Conservation (phyloP, 371 early-diverging fungal genomes). For the Mucor saturninus region DNA sequence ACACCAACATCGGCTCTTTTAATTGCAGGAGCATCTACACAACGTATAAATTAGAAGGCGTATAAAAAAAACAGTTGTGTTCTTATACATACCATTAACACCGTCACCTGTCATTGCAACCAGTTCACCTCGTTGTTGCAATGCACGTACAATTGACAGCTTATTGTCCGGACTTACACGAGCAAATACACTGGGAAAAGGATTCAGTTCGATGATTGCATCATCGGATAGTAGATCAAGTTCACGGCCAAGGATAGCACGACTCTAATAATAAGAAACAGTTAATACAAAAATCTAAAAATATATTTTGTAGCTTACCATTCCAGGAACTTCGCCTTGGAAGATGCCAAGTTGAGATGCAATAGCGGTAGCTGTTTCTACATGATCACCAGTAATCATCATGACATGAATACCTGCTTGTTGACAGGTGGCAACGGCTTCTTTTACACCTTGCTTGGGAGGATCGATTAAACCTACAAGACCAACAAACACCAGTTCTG, state of each 20-base stretch:
- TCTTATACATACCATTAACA: conserved; percentile 63
- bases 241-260: conserved; percentile 86
- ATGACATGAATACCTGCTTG: conserved; percentile 90
- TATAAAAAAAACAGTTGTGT: neutral
- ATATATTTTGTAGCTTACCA: conserved; percentile 30
- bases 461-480: conserved; percentile 94
- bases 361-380: conserved; percentile 88
- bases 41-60: neutral
- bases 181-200: conserved; percentile 94
- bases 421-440: conserved; percentile 84
- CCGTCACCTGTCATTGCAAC: conserved; percentile 91
- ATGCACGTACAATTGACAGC: conserved; percentile 90
- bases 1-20: conserved; percentile 92
- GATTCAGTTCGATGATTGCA: conserved; percentile 73
- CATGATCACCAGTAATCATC: conserved; percentile 95
- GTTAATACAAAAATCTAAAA: neutral
- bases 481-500: conserved; percentile 81
- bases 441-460: conserved; percentile 77
- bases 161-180: conserved; percentile 96
- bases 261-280: conserved; percentile 47
- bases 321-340: conserved; percentile 46
- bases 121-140: conserved; percentile 79
- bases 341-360: conserved; percentile 90
- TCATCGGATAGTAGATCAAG: conserved; percentile 87
- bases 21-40: conserved; percentile 90